These are phyloP conservation scores for Apocynum venetum DNA, from an alignment of 257 asterid species.

Conservation along the genomic window DNA sequence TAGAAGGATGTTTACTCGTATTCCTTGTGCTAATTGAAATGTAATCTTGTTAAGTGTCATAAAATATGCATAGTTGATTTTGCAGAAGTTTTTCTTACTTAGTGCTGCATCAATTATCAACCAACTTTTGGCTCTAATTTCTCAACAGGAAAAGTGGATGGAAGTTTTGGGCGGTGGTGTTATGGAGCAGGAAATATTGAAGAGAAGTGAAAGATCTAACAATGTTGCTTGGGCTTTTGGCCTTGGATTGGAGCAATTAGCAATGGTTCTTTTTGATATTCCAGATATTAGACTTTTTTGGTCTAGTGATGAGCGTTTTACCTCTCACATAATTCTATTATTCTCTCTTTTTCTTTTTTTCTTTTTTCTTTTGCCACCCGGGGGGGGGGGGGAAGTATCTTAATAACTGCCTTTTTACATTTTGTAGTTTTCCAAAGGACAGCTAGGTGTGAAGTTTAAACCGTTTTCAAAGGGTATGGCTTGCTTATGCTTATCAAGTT, in stretches of 20 bases:
- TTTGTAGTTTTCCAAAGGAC: slow-evolving; percentile 69
- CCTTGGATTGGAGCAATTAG: slow-evolving; percentile 90
- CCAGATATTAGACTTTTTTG: slow-evolving; percentile 97
- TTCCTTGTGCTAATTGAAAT: slow-evolving; percentile 1
- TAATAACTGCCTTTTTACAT: background rate
- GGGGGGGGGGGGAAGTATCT: too few species aligned
- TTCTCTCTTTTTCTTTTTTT: background rate
- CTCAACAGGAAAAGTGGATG: slow-evolving; percentile 81
- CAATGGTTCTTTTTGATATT: slow-evolving; percentile 92
- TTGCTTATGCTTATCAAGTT: background rate
- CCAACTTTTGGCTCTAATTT: slow-evolving; percentile 1
- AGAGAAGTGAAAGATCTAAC: slow-evolving; percentile 58
- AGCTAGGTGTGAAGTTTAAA: slow-evolving; percentile 80
- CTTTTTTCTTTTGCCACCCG: background rate
- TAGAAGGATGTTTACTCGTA: background rate
- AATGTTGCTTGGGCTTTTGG: slow-evolving; percentile 99
- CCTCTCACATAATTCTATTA: slow-evolving; percentile 63
- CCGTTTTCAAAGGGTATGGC: slow-evolving; percentile 75
- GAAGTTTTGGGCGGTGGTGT: slow-evolving; percentile 99
- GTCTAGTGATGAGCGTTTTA: slow-evolving; percentile 84
- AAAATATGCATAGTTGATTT: background rate
- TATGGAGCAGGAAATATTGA: slow-evolving; percentile 92
- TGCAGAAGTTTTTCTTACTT: background rate
- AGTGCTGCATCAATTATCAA: background rate
- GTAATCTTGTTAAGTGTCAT: background rate